These are phyloP conservation scores for Podospora sp. DNA, from an alignment of 495 filamentous ascomycete species.

Conservation along the genomic window DNA sequence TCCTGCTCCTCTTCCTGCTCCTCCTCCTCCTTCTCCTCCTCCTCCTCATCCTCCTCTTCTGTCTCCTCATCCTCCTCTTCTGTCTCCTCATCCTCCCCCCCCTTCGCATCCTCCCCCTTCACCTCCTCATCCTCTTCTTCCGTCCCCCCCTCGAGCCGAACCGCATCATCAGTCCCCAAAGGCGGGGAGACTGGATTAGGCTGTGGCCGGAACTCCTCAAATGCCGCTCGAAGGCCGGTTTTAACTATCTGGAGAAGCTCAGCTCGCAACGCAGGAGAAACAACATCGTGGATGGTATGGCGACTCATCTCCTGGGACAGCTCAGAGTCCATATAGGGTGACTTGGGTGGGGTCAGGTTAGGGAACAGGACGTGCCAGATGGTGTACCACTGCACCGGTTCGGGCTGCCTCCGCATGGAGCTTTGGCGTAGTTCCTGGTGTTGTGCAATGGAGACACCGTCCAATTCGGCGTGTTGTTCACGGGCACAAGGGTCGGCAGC, in stretches of 20 bases:
- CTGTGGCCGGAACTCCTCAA: background rate
- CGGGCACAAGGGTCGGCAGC: background rate
- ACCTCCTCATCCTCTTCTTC: too few species aligned
- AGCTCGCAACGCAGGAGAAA: background rate
- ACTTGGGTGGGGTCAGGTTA: background rate
- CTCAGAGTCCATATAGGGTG: conserved; percentile 2
- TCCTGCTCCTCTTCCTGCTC: too few species aligned
- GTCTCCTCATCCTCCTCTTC: too few species aligned
- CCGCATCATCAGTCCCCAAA: background rate
- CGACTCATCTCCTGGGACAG: background rate
- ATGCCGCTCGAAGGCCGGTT: background rate
- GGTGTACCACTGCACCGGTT: conserved; percentile 3
- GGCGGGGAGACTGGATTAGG: background rate
- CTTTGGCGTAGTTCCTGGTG: background rate
- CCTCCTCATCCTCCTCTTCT: too few species aligned
- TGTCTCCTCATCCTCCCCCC: too few species aligned
- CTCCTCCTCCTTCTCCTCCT: too few species aligned
- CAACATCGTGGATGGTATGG: background rate
- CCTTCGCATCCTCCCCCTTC: too few species aligned
- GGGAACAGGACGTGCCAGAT: conserved; percentile 11
- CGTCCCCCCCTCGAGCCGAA: background rate
- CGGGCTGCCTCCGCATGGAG: background rate
- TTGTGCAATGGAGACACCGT: background rate
- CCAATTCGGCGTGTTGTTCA: background rate
- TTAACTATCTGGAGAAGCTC: background rate